These are phyloP conservation scores for Pelargonium cotyledonis DNA, from an alignment of 441 rosid species.

Conservation along the genomic window DNA sequence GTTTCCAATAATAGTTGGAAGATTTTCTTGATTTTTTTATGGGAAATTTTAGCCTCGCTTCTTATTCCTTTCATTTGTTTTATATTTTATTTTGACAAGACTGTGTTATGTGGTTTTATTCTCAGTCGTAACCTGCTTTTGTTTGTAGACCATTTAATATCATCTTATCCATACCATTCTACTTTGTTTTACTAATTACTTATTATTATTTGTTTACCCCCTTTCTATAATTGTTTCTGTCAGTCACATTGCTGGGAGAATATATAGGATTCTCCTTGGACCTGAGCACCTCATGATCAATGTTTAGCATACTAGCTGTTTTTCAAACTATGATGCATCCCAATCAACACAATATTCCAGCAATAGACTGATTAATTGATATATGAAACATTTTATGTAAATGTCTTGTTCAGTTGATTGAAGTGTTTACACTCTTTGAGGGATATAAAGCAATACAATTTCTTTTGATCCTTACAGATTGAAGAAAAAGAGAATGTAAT, in stretches of 20 bases:
- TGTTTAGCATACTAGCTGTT: neutral
- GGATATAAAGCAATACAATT: constrained; percentile 13
- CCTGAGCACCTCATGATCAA: neutral
- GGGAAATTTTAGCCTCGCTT: too few species aligned
- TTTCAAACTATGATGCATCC: neutral
- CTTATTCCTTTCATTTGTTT: too few species aligned
- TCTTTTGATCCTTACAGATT: constrained; percentile 37
- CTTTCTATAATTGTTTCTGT: constrained; percentile 6
- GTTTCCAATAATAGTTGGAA: too few species aligned
- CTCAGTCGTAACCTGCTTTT: neutral
- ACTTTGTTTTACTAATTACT: too few species aligned
- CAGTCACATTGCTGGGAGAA: neutral
- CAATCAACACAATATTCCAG: neutral
- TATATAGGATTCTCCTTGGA: neutral
- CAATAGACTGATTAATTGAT: neutral
- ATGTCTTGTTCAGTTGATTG: constrained; percentile 18
- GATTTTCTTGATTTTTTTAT: too few species aligned
- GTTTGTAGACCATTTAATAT: neutral
- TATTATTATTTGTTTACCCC: neutral
- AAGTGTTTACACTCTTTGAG: constrained; percentile 7
- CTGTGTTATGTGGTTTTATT: too few species aligned
- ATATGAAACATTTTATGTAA: neutral
- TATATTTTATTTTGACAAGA: too few species aligned
- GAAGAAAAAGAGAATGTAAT: constrained; percentile 54
- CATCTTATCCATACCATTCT: neutral